phyloP scores from a whole-genome alignment of 2,329 filamentous ascomycete genomes.

The Aspergillus pseudonomiae region DNA sequence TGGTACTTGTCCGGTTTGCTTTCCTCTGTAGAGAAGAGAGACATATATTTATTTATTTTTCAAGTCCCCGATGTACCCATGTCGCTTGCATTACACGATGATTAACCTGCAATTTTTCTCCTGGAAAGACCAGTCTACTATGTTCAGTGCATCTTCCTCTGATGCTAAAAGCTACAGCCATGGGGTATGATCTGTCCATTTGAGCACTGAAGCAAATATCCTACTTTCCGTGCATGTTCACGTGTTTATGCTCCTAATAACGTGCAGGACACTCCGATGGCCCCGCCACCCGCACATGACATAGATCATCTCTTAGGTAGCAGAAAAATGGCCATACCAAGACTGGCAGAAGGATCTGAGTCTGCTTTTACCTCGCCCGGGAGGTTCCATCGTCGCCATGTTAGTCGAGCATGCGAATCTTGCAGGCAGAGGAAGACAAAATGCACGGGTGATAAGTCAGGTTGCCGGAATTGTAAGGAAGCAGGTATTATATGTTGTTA shows the following conservation, averaged over 20 bases:
- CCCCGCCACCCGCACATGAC: slow-evolving; percentile 23
- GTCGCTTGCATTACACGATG: slow-evolving; percentile 25
- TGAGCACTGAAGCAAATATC: not conserved
- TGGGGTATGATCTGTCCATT: slow-evolving; percentile 26
- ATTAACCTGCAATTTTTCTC: slow-evolving; percentile 30
- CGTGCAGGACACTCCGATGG: slow-evolving; percentile 28
- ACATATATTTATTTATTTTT: not conserved
- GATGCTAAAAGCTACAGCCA: slow-evolving; percentile 35
- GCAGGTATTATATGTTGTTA: slow-evolving; percentile 49
- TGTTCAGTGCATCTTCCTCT: slow-evolving; percentile 34
- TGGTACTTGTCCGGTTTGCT: not conserved
- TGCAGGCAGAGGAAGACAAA: slow-evolving; percentile 51
- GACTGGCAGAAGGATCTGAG: slow-evolving; percentile 37
- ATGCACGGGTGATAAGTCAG: slow-evolving; percentile 49
- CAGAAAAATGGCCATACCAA: slow-evolving; percentile 42
- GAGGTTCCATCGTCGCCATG: slow-evolving; percentile 41
- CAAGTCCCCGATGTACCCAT: not conserved
- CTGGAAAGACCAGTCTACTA: slow-evolving; percentile 35
- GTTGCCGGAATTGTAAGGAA: slow-evolving; percentile 48
- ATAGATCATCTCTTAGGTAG: slow-evolving; percentile 21
- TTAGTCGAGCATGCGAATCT: slow-evolving; percentile 48
- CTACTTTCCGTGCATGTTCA: not conserved
- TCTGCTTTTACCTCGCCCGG: slow-evolving; percentile 37
- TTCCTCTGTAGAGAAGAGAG: not conserved
- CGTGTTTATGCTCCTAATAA: not conserved